Evolutionary conservation across 805 yeast genomes (phyloP), one percentile per base, ranked within the genome.

Genomic region (Kodamaea neixiangensis): DNA sequence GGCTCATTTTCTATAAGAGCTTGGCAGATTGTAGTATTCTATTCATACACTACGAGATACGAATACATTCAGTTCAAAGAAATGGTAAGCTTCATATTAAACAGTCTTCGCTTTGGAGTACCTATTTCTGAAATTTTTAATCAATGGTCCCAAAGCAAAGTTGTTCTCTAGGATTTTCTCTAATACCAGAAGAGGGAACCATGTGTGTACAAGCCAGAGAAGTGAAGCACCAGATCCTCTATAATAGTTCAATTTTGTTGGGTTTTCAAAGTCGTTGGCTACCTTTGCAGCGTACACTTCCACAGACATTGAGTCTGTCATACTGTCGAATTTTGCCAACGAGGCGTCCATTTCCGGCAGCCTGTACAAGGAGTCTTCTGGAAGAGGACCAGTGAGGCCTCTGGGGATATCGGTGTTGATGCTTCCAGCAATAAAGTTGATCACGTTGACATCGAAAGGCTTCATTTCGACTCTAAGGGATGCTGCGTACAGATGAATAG

Each of bases 381-480:
- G 22, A 17, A 17, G 21, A 11, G 42, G 21, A 7, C 10, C 10
- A 10, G 31, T 25, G 31, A 25, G 31, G 10, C 31, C 31, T 57
- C 90, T 74, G 11, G 42, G 14, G 58, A 87, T 85, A 51, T 83
- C 75, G 0, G 94, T 86, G 18, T 71, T 69, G 22, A 87, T 94
- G 33, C 88, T 93, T 25, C 94, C 96, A 9, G 93, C 87, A 40
- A 86, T 67, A 13, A 85, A 75, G 58, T 85, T 85, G 53, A 86
- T 72, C 0, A 88, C 93, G 46, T 81, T 74, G 6, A 88, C 93
- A 14, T 78, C 86, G 58, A 86, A 83, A 3, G 89, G 87, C 62
- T 80, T 80, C 77, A 88, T 64, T 65, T 88, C 96, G 18, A 83
- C 61, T 47, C 84, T 79, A 48, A 88, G 67, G 2, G 76, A 77